Evolutionary conservation across 2,329 filamentous ascomycete genomes (phyloP).

Genomic region (Lojkania enalia): DNA sequence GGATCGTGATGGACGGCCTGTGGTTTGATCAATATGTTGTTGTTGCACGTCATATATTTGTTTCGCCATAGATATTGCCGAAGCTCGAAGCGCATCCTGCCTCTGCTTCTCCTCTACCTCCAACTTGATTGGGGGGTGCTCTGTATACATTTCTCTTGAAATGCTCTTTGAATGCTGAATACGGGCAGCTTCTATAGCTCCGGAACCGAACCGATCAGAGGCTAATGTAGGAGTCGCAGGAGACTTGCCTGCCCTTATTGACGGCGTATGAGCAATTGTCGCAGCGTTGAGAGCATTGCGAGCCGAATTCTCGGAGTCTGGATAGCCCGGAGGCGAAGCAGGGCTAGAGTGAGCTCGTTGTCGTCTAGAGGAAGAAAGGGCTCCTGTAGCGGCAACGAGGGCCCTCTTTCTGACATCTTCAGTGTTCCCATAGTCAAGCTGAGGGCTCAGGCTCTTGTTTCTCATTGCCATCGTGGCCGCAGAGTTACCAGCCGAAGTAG

Average conservation of each 20-base stretch:
- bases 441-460: slow-evolving; percentile 52
- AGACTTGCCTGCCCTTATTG: slow-evolving; percentile 26
- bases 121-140: slow-evolving; percentile 69
- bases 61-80: slow-evolving; percentile 86
- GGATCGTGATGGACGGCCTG: slow-evolving; percentile 44
- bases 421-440: slow-evolving; percentile 52
- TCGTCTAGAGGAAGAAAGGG: slow-evolving; percentile 62
- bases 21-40: slow-evolving; percentile 57
- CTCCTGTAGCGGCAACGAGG: slow-evolving; percentile 74
- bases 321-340: slow-evolving; percentile 50
- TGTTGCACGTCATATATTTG: slow-evolving; percentile 78
- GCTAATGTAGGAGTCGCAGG: slow-evolving; percentile 15
- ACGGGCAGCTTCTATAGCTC: slow-evolving; percentile 63
- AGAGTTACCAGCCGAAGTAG: slow-evolving; percentile 62
- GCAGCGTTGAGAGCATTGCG: slow-evolving; percentile 75
- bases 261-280: slow-evolving; percentile 62
- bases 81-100: slow-evolving; percentile 74
- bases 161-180: slow-evolving; percentile 70
- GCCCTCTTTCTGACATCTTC: slow-evolving; percentile 65
- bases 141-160: slow-evolving; percentile 75
- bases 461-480: slow-evolving; percentile 71
- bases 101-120: slow-evolving; percentile 75
- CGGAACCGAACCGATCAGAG: slow-evolving; percentile 48
- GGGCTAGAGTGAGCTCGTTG: slow-evolving; percentile 66
- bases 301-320: slow-evolving; percentile 63